A percentile compares a stretch with the other conserved stretches of the same genome.
These are phyloP conservation scores for Viola pubescens DNA, from an alignment of 441 rosid genomes.

Conservation along the genomic window DNA sequence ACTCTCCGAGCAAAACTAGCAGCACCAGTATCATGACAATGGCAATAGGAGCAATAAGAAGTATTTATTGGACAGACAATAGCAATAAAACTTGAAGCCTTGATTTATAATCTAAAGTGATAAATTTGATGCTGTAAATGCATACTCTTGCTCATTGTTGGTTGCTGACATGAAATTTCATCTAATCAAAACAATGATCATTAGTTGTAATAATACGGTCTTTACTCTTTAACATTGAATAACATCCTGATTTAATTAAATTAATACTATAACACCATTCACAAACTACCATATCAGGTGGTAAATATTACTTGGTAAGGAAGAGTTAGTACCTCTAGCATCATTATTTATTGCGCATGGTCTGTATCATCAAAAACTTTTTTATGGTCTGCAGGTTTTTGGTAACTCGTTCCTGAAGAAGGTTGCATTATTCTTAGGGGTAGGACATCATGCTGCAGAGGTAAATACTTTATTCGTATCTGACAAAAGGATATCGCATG, in stretches of 20 bases:
- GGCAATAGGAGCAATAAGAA: background rate
- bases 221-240: too few species aligned
- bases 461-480: constrained; percentile 33
- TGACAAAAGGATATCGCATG: constrained; percentile 5
- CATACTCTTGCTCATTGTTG: too few species aligned
- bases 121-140: too few species aligned
- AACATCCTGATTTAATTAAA: too few species aligned
- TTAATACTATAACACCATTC: too few species aligned
- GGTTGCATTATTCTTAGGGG: constrained; percentile 72
- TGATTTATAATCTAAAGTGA: too few species aligned
- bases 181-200: too few species aligned
- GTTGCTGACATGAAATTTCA: too few species aligned
- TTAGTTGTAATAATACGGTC: too few species aligned
- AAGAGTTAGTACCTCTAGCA: too few species aligned
- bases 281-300: too few species aligned
- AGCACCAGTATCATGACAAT: constrained; percentile 1
- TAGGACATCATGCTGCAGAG: constrained; percentile 66
- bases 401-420: constrained; percentile 99
- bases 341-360: background rate
- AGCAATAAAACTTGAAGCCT: background rate
- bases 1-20: background rate
- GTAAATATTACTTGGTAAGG: too few species aligned
- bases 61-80: background rate
- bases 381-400: constrained; percentile 46
- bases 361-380: constrained; percentile 2